Percentiles rank a stretch among this genome's conserved stretches.
These are phyloP conservation scores for Hypsizygus marmoreus DNA, from an alignment of 768 basidiomycete genomes.

Conservation along the genomic window DNA sequence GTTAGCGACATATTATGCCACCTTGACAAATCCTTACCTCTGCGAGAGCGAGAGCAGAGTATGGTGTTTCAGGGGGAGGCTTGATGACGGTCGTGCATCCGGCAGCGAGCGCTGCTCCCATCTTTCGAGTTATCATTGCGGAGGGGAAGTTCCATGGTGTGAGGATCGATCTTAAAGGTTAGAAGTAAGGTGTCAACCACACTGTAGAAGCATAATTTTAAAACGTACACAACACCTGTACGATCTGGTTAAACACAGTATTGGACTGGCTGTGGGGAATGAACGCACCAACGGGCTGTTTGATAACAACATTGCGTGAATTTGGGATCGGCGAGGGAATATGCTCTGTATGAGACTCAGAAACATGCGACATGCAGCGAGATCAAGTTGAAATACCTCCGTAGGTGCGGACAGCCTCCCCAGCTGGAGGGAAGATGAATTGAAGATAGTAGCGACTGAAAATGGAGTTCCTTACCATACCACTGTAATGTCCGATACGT, in stretches of 20 bases:
- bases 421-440: conserved; percentile 53
- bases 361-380: too few relatives aligned
- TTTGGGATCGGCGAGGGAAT: conserved; percentile 75
- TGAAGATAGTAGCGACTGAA: not conserved
- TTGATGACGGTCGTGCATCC: conserved; percentile 98
- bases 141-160: conserved; percentile 96
- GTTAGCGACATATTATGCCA: not conserved
- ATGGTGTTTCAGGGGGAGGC: conserved; percentile 93
- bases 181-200: conserved; percentile 7
- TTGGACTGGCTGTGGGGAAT: too few relatives aligned
- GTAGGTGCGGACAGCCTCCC: conserved; percentile 89
- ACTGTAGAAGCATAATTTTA: not conserved
- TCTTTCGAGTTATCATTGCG: conserved; percentile 92
- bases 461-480: conserved; percentile 59
- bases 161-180: conserved; percentile 60
- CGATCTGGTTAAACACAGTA: too few relatives aligned
- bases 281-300: conserved; percentile 82
- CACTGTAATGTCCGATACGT: conserved; percentile 48
- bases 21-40: conserved; percentile 54
- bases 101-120: conserved; percentile 87
- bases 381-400: conserved; percentile 56
- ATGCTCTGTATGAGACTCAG: conserved; percentile 57
- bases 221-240: conserved; percentile 44
- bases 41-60: conserved; percentile 87
- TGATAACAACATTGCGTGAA: conserved; percentile 84